phyloP scores from a whole-genome alignment of 129 eudicot species.

The Escallonia herrerae region DNA sequence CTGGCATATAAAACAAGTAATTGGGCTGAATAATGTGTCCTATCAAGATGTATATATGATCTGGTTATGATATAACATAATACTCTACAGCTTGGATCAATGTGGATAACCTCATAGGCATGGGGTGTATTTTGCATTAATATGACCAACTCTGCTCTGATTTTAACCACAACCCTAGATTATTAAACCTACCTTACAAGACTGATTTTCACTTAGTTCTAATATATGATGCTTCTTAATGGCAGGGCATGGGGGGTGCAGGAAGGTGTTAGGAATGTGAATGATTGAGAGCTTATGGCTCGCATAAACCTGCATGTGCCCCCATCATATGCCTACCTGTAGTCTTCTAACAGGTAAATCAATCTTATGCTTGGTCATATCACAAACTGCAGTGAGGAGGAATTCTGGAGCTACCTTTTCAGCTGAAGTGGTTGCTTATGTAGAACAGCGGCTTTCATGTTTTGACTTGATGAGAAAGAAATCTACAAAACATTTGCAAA shows the following conservation, averaged over 20 bases:
- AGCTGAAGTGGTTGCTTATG: slow-evolving; percentile 65
- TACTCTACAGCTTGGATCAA: neutral
- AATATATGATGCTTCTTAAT: no score
- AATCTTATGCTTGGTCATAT: neutral
- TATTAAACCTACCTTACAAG: no score
- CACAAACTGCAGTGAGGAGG: neutral
- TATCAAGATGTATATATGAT: neutral
- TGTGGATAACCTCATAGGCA: neutral
- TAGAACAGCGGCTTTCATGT: slow-evolving; percentile 61
- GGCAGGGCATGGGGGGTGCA: no score
- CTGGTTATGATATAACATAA: neutral
- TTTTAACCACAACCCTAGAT: no score
- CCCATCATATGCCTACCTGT: neutral
- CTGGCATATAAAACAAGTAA: slow-evolving; percentile 26
- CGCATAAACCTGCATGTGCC: neutral
- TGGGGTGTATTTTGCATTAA: neutral
- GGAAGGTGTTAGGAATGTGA: no score
- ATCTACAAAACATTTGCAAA: slow-evolving; percentile 43
- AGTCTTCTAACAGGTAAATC: neutral
- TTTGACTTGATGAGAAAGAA: slow-evolving; percentile 54
- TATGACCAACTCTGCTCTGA: neutral
- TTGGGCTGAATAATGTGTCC: no score
- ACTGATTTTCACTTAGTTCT: no score
- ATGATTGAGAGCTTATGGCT: no score
- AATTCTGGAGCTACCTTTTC: slow-evolving; percentile 48